These are phyloP conservation scores for Fusarium haematococcum DNA, from an alignment of 2,329 filamentous ascomycete species.

Conservation along the genomic window DNA sequence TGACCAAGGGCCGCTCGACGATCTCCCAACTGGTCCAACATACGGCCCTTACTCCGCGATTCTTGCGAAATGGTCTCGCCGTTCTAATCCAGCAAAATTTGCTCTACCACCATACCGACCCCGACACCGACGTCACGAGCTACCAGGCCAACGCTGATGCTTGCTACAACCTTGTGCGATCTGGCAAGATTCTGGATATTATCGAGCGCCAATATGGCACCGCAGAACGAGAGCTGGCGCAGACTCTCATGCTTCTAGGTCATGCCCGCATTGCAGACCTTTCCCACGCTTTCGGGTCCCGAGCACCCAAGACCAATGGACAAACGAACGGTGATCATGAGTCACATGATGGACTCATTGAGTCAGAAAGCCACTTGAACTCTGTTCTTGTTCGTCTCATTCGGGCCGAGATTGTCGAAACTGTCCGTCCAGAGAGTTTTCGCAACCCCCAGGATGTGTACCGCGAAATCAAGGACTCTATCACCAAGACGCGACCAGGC, in stretches of 20 bases:
- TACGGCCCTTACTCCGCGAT: constrained; percentile 78
- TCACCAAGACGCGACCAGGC: constrained; percentile 62
- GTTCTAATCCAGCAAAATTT: constrained; percentile 92
- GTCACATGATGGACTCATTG: constrained; percentile 51
- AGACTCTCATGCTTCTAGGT: constrained; percentile 80
- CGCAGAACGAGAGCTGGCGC: constrained; percentile 79
- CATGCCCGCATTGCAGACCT: constrained; percentile 80
- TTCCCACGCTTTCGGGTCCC: constrained; percentile 68
- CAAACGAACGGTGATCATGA: constrained; percentile 51
- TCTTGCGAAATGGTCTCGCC: constrained; percentile 83
- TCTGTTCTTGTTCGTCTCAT: constrained; percentile 67
- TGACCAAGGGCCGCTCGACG: constrained; percentile 81
- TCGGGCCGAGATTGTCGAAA: constrained; percentile 74
- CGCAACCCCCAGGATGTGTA: constrained; percentile 71
- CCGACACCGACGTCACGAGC: constrained; percentile 72
- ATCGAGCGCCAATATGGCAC: constrained; percentile 79
- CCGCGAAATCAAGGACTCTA: constrained; percentile 71
- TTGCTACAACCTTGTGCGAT: constrained; percentile 85
- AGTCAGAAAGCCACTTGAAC: constrained; percentile 62
- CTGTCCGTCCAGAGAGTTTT: constrained; percentile 68
- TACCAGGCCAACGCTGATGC: constrained; percentile 87
- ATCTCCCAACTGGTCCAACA: constrained; percentile 76
- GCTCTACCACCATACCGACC: constrained; percentile 77
- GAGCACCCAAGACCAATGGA: constrained; percentile 51
- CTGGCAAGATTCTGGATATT: constrained; percentile 83